Evolutionary conservation across 805 yeast genomes (phyloP).

Genomic region (Suhomyces vadensis): DNA sequence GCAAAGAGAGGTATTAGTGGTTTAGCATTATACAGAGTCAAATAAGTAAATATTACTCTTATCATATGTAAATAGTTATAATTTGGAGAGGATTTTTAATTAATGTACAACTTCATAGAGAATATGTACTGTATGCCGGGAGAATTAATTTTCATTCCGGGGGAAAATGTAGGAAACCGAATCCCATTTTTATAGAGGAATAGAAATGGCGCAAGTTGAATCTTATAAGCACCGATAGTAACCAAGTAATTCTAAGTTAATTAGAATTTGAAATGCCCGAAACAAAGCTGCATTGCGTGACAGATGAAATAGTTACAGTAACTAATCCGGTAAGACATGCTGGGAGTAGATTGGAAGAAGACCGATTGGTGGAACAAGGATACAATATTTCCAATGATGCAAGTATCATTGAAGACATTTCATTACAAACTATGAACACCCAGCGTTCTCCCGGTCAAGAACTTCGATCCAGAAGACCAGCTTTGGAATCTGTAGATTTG

Average conservation of each 20-base stretch:
- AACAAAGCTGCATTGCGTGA: no score
- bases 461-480: background rate
- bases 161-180: no score
- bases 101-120: slow-evolving; percentile 1
- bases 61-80: slow-evolving; percentile 9
- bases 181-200: no score
- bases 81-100: slow-evolving; percentile 2
- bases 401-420: background rate
- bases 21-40: slow-evolving; percentile 78
- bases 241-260: no score
- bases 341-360: no score
- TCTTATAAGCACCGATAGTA: no score
- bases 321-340: no score
- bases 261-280: no score
- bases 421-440: slow-evolving; percentile 1
- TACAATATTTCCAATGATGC: no score
- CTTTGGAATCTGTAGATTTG: background rate
- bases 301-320: no score
- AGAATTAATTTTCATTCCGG: background rate
- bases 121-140: background rate
- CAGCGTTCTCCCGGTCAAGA: slow-evolving; percentile 3
- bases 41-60: slow-evolving; percentile 24
- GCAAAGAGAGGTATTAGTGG: slow-evolving; percentile 71
- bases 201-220: no score
- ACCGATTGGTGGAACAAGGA: no score